Evolutionary conservation across 306 rosid species (phyloP).

Genomic region (Begonia fuchsioides): DNA sequence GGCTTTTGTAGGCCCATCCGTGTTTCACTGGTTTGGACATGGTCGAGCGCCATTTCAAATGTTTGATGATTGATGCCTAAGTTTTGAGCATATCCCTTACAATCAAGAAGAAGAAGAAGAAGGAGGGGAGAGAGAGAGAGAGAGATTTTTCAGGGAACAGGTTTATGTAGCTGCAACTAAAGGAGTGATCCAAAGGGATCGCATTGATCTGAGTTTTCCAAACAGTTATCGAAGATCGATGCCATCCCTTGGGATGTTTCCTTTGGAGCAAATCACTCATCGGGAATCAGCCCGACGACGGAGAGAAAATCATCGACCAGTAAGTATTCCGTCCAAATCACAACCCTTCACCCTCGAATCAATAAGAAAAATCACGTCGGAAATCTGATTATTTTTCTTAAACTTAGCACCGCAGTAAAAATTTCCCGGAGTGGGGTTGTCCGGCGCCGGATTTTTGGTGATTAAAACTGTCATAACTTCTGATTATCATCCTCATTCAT

Average conservation of each 20-base stretch:
- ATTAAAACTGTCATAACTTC: no score
- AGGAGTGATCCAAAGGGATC: conserved; percentile 28
- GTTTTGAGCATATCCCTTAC: no score
- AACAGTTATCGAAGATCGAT: background rate
- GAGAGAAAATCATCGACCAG: no score
- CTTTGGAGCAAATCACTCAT: conserved; percentile 1
- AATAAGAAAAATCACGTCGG: no score
- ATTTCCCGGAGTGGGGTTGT: no score
- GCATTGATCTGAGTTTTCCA: conserved; percentile 8
- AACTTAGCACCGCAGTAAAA: no score
- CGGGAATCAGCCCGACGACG: background rate
- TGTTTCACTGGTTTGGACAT: conserved; percentile 49
- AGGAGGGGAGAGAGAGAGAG: background rate
- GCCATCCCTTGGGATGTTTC: conserved; percentile 7
- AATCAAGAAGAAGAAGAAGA: no score
- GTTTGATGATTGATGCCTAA: conserved; percentile 6
- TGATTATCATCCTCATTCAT: no score
- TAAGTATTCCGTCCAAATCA: no score
- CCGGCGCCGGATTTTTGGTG: no score
- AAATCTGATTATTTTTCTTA: no score
- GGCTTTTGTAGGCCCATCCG: conserved; percentile 14
- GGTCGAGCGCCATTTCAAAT: conserved; percentile 43
- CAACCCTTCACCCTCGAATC: no score
- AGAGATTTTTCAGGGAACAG: background rate
- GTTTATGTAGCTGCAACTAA: conserved; percentile 13